These are phyloP conservation scores for Tuber brumale DNA, from an alignment of 495 filamentous ascomycete genomes.

Conservation along the genomic window DNA sequence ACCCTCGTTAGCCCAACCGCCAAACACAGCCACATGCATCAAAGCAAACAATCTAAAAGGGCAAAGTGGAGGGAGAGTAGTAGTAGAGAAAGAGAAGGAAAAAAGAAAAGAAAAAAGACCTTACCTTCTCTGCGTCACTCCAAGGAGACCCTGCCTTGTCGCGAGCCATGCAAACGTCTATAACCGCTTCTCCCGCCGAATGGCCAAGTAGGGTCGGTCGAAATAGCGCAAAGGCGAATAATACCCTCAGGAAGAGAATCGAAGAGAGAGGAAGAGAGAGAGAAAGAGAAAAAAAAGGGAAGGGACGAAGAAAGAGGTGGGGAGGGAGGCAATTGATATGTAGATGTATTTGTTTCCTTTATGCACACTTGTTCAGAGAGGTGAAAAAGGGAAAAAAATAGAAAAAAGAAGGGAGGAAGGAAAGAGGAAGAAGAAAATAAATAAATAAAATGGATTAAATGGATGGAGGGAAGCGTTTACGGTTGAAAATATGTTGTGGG, in stretches of 20 bases:
- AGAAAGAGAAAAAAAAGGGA: constrained; percentile 13
- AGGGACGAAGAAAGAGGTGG: constrained; percentile 5
- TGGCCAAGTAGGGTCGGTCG: constrained; percentile 12
- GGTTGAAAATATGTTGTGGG: neutral
- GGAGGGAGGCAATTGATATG: constrained; percentile 8
- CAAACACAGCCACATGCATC: constrained; percentile 1
- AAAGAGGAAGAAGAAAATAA: constrained; percentile 19
- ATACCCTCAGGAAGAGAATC: constrained; percentile 11
- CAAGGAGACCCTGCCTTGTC: constrained; percentile 32
- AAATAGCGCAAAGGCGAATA: constrained; percentile 17
- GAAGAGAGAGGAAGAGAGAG: constrained; percentile 7
- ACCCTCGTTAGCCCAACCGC: constrained; percentile 1
- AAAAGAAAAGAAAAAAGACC: constrained; percentile 20
- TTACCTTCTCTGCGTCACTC: constrained; percentile 41
- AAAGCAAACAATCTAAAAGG: constrained; percentile 11
- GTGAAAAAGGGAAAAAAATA: constrained; percentile 26
- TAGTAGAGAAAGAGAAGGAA: constrained; percentile 10
- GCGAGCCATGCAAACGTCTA: constrained; percentile 33
- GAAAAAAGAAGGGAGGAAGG: constrained; percentile 20
- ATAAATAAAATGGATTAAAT: constrained; percentile 21
- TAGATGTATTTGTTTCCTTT: constrained; percentile 8
- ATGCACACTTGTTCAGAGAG: constrained; percentile 10
- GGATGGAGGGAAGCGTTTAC: neutral
- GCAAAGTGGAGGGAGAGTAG: constrained; percentile 11
- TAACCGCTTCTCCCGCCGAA: constrained; percentile 23